These are phyloP conservation scores for Danielia reshetovae DNA, from an alignment of 805 yeast species.

Conservation along the genomic window DNA sequence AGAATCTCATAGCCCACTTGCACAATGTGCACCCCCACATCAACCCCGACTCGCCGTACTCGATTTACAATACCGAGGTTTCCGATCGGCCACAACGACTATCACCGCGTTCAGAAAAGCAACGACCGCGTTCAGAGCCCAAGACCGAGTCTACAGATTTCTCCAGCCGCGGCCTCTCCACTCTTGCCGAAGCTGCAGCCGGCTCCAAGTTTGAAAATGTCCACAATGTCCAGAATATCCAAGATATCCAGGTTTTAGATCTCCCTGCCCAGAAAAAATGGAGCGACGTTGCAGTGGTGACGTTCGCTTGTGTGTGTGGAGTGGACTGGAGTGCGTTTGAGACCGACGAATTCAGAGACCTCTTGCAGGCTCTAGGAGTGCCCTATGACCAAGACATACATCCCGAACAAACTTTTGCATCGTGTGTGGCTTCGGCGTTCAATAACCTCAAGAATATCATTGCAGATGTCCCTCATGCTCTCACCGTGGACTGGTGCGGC, in stretches of 20 bases:
- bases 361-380: background rate
- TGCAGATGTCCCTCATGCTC: background rate
- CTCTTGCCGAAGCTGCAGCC: background rate
- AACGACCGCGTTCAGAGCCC: no score
- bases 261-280: no score
- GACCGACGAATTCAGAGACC: background rate
- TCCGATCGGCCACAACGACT: no score
- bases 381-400: background rate
- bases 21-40: background rate
- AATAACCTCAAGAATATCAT: background rate
- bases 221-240: no score
- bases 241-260: no score
- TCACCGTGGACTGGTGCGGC: background rate
- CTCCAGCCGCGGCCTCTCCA: background rate
- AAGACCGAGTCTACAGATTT: no score
- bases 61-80: background rate
- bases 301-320: background rate
- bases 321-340: background rate
- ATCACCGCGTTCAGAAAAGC: no score
- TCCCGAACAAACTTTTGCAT: background rate
- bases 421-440: background rate
- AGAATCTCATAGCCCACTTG: background rate
- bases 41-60: background rate
- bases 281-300: background rate
- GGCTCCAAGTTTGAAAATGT: background rate